Conservation (phyloP, 2,329 filamentous ascomycete species). For the Sporothrix variecibatus region DNA sequence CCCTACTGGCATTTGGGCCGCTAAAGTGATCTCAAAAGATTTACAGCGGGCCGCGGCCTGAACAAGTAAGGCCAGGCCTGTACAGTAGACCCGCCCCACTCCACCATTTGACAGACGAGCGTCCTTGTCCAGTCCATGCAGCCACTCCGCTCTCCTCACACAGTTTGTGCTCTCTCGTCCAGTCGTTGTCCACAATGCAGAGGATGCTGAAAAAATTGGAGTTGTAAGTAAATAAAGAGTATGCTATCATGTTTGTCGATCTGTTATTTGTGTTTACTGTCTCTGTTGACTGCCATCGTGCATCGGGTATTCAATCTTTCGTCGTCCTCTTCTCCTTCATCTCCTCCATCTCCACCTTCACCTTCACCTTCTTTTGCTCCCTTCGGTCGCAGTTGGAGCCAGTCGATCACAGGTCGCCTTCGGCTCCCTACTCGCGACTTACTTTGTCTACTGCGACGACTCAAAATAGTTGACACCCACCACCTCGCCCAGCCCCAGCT, state of each 20-base stretch:
- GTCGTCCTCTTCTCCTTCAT: not conserved
- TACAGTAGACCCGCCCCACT: not conserved
- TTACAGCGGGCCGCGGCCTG: constrained; percentile 9
- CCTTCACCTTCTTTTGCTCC: no score
- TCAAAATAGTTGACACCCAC: constrained; percentile 35
- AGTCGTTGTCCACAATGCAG: not conserved
- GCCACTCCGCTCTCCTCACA: not conserved
- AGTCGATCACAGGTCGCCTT: no score
- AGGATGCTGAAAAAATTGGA: not conserved
- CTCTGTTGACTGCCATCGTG: not conserved
- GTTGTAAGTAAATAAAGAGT: not conserved
- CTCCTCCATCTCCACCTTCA: not conserved
- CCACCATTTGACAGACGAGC: not conserved
- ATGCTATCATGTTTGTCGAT: not conserved
- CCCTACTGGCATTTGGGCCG: not conserved
- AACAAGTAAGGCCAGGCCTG: not conserved
- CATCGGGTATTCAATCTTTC: not conserved
- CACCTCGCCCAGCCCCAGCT: constrained; percentile 32
- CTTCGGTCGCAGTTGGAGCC: no score
- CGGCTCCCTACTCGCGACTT: not conserved
- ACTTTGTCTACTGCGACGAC: constrained; percentile 2
- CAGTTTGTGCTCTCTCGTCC: not conserved
- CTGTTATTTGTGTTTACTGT: not conserved
- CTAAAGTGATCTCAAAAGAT: no score
- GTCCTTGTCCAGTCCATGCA: not conserved